Evolutionary conservation across 352 stramenopile species (phyloP).

Genomic region (Phytopythium montanum): DNA sequence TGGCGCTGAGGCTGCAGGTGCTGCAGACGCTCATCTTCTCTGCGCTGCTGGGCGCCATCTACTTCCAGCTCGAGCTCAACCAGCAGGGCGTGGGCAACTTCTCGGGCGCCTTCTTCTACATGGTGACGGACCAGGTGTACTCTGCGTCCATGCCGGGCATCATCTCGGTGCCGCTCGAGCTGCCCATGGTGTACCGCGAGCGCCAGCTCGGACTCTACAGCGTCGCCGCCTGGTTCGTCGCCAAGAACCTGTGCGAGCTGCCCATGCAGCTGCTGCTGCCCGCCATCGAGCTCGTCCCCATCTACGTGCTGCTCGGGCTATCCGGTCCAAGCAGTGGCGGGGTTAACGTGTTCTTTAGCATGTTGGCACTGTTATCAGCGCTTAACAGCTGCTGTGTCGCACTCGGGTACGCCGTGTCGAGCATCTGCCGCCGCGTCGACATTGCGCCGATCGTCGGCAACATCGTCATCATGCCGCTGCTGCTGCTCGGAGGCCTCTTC

Average conservation of each 20-base stretch:
- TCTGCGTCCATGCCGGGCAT: conserved; percentile 34
- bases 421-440: conserved; percentile 33
- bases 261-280: conserved; percentile 42
- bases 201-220: conserved; percentile 43
- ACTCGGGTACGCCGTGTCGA: conserved; percentile 41
- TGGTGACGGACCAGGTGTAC: conserved; percentile 48
- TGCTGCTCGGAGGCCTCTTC: conserved; percentile 46
- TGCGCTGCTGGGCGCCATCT: conserved; percentile 43
- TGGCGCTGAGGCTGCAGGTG: conserved; percentile 27
- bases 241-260: conserved; percentile 59
- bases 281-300: conserved; percentile 32
- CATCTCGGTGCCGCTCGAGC: conserved; percentile 38
- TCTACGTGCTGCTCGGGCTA: conserved; percentile 50
- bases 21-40: conserved; percentile 37
- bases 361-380: conserved; percentile 23
- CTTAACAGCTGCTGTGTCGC: conserved; percentile 33
- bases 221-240: conserved; percentile 37
- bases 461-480: conserved; percentile 39
- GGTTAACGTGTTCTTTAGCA: conserved; percentile 20
- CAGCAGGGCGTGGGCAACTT: conserved; percentile 50
- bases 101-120: conserved; percentile 52
- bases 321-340: conserved; percentile 12
- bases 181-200: conserved; percentile 49
- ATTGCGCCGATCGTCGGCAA: conserved; percentile 41
- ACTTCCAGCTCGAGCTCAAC: conserved; percentile 38